phyloP scores from a whole-genome alignment of 2,329 filamentous ascomycete genomes.

The Beauveria rudraprayagi region DNA sequence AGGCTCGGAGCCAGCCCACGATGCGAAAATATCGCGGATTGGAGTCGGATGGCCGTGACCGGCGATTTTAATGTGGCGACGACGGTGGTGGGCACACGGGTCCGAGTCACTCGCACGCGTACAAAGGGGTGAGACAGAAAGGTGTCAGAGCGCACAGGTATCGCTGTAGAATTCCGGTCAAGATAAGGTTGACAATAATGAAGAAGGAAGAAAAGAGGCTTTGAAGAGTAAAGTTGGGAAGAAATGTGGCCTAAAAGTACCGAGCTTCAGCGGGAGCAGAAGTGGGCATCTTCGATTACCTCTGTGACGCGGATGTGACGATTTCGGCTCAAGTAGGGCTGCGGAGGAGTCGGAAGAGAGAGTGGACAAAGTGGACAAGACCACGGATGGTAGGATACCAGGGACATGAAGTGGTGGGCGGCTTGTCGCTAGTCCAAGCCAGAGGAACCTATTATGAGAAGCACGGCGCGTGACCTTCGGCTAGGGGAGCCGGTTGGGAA shows the following conservation, averaged over 20 bases:
- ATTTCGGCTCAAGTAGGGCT: background rate
- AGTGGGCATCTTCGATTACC: background rate
- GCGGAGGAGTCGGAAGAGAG: background rate
- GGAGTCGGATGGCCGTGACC: background rate
- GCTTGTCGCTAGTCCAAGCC: background rate
- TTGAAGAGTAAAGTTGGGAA: background rate
- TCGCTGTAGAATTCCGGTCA: background rate
- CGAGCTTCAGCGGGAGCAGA: background rate
- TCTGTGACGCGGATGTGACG: background rate
- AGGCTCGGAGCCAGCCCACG: background rate
- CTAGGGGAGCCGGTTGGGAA: background rate
- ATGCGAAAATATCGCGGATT: background rate
- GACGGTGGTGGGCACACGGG: background rate
- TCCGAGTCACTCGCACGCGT: background rate
- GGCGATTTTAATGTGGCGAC: constrained; percentile 1
- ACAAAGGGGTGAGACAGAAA: background rate
- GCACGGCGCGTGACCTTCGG: background rate
- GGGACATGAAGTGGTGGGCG: background rate
- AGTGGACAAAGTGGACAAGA: background rate
- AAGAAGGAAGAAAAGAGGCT: background rate
- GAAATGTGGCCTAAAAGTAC: background rate
- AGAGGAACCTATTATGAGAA: background rate
- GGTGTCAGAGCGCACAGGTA: background rate
- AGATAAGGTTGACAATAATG: background rate
- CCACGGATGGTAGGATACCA: background rate